Evolutionary conservation across 208 protist species (phyloP).

Genomic region (Acanthamoeba royreba): DNA sequence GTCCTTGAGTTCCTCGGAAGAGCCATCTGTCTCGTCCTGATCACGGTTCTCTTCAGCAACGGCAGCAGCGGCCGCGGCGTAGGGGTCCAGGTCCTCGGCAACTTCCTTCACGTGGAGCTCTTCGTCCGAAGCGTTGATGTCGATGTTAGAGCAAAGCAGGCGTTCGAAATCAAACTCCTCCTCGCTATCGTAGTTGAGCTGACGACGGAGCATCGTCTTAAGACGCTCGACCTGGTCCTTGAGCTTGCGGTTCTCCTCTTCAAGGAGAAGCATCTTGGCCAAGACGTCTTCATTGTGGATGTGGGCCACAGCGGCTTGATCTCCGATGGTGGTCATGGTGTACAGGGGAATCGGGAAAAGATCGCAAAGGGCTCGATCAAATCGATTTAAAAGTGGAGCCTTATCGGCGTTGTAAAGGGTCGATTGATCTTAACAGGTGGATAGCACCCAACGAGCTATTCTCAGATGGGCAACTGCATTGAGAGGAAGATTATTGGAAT

Average conservation of each 20-base stretch:
- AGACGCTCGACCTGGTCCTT: not conserved
- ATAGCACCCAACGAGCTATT: not conserved
- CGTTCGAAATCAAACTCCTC: not conserved
- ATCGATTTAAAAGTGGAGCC: not conserved
- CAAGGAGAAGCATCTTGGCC: not conserved
- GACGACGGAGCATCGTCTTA: not conserved
- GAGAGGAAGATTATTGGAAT: not conserved
- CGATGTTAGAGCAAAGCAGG: not conserved
- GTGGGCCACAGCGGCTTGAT: not conserved
- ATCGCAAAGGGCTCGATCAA: not conserved
- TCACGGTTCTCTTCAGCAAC: not conserved
- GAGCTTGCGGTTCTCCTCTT: not conserved
- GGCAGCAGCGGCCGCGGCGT: not conserved
- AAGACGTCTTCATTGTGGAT: not conserved
- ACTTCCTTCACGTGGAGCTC: not conserved
- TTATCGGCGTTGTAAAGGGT: not conserved
- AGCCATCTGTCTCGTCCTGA: not conserved
- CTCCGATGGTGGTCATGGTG: not conserved
- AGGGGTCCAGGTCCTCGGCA: not conserved
- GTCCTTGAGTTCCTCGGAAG: not conserved
- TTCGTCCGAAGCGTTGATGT: not conserved
- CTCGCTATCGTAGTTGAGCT: not conserved
- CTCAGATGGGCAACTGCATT: not conserved
- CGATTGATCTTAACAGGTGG: not conserved
- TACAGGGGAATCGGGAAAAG: not conserved